Conservation (phyloP, 441 rosid species). For the Corymbia citriodora region DNA sequence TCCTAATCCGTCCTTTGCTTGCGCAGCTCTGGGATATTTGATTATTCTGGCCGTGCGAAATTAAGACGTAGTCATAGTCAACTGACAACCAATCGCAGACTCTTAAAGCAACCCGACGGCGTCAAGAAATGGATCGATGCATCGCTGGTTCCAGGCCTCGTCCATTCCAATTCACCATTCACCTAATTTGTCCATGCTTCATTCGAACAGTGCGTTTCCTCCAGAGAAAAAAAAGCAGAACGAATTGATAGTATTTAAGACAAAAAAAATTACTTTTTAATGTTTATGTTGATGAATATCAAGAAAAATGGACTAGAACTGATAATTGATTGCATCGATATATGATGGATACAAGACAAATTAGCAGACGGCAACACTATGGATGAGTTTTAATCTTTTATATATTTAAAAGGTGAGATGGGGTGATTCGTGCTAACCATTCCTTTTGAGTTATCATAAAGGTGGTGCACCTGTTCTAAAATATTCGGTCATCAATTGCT, state of each 20-base stretch:
- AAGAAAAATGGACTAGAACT: not conserved
- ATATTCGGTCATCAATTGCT: not conserved
- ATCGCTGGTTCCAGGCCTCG: not conserved
- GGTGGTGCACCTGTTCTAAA: not conserved
- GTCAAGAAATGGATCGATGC: not conserved
- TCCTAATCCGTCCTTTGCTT: not conserved
- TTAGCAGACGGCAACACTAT: not conserved
- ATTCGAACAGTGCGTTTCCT: not conserved
- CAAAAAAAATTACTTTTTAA: no score
- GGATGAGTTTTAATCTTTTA: not conserved
- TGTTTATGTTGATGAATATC: no score
- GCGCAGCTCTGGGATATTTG: not conserved
- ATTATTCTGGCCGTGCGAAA: not conserved
- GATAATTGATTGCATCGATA: not conserved
- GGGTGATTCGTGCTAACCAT: not conserved
- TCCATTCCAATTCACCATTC: not conserved
- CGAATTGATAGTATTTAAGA: not conserved
- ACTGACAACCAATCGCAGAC: not conserved
- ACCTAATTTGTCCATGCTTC: not conserved
- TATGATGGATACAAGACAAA: not conserved
- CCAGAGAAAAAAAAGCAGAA: not conserved
- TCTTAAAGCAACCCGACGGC: not conserved
- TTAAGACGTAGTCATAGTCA: not conserved
- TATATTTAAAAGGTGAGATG: not conserved
- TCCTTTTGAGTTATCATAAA: not conserved